Conservation (phyloP, 2,329 filamentous ascomycete species). For the Albophoma yamanashiensis region DNA sequence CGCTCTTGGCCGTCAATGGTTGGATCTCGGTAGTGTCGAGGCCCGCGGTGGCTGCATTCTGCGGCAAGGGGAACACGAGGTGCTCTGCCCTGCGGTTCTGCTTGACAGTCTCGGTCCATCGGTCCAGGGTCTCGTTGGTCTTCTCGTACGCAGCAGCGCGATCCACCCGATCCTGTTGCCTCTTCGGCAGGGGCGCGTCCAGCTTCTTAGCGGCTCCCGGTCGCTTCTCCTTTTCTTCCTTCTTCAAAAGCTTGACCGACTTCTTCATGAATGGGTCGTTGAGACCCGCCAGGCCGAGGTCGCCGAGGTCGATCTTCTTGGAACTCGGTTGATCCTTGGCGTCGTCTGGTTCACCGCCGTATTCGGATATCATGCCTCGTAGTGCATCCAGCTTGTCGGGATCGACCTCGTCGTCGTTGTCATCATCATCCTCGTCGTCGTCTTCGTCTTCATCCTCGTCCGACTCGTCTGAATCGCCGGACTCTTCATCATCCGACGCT, state of each 20-base stretch:
- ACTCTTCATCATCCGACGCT: conserved; percentile 32
- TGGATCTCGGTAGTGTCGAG: conserved; percentile 52
- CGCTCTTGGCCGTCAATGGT: conserved; percentile 50
- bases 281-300: conserved; percentile 60
- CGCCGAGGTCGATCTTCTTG: conserved; percentile 63
- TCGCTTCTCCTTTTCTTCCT: conserved; percentile 42
- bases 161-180: conserved; percentile 78
- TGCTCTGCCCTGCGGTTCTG: conserved; percentile 87
- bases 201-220: conserved; percentile 53
- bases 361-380: conserved; percentile 57
- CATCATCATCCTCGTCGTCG: conserved; percentile 28
- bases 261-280: conserved; percentile 69
- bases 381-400: conserved; percentile 53
- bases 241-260: conserved; percentile 64
- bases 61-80: conserved; percentile 73
- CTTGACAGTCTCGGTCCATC: conserved; percentile 94
- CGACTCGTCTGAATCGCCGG: conserved; percentile 30
- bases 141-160: conserved; percentile 77
- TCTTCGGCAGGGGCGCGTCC: conserved; percentile 69
- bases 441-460: conserved; percentile 40
- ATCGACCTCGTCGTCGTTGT: conserved; percentile 36
- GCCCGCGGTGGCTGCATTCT: conserved; percentile 53
- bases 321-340: conserved; percentile 28
- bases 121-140: conserved; percentile 79
- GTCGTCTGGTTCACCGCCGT: conserved; percentile 54